These are phyloP conservation scores for Annulohypoxylon stygium DNA, from an alignment of 495 filamentous ascomycete genomes.

Conservation along the genomic window DNA sequence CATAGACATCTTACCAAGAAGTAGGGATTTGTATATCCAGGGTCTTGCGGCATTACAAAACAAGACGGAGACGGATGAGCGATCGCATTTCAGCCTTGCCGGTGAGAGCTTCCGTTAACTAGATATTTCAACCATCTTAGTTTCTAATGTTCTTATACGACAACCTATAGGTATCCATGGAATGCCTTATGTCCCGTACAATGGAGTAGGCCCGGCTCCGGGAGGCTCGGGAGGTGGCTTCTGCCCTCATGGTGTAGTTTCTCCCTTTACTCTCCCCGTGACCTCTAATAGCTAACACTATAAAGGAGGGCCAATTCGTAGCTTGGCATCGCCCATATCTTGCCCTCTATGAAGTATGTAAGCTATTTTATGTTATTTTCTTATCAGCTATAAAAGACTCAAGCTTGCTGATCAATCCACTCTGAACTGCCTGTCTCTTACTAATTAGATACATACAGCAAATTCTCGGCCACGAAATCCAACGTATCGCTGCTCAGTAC, in stretches of 20 bases:
- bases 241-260: constrained; percentile 62
- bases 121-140: neutral
- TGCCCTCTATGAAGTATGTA: constrained; percentile 60
- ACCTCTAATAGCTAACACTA: constrained; percentile 7
- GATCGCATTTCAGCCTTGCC: constrained; percentile 63
- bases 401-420: neutral
- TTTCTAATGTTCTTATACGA: neutral
- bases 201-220: constrained; percentile 57
- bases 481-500: constrained; percentile 52
- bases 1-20: constrained; percentile 2
- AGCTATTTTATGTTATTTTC: neutral
- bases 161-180: constrained; percentile 63
- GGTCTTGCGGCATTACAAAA: constrained; percentile 58
- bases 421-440: neutral
- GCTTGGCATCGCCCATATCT: constrained; percentile 60
- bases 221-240: constrained; percentile 56
- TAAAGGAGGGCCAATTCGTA: constrained; percentile 50
- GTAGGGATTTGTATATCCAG: constrained; percentile 62
- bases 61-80: constrained; percentile 55
- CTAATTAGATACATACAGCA: constrained; percentile 46
- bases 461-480: constrained; percentile 54
- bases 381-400: neutral
- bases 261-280: constrained; percentile 15
- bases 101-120: constrained; percentile 51
- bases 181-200: constrained; percentile 61